These are phyloP conservation scores for Rhizophagus sp. DNA, from an alignment of 192 early-diverging fungal species.

Conservation along the genomic window DNA sequence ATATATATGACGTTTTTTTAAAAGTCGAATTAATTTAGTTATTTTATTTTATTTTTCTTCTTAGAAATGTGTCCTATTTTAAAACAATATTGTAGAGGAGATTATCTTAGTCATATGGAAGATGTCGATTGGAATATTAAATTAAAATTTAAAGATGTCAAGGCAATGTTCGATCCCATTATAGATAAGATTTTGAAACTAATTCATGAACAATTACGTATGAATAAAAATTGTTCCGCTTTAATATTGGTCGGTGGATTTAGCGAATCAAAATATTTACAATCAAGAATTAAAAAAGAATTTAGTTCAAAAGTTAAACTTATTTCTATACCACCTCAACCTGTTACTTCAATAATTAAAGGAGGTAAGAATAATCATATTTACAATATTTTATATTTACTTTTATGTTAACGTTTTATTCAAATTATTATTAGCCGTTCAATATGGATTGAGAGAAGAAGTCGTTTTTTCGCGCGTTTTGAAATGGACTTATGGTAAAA, in stretches of 20 bases:
- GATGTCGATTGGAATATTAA: neutral
- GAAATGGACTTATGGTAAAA: neutral
- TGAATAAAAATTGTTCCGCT: slow-evolving; percentile 42
- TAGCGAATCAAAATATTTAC: slow-evolving; percentile 55
- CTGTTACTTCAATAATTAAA: slow-evolving; percentile 53
- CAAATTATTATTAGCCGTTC: slow-evolving; percentile 33
- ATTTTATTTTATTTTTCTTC: no score
- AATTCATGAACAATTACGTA: slow-evolving; percentile 52
- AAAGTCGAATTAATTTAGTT: no score
- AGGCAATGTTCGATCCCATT: slow-evolving; percentile 50
- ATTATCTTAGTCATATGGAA: neutral
- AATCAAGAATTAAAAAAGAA: slow-evolving; percentile 51
- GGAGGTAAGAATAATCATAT: slow-evolving; percentile 28
- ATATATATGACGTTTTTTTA: no score
- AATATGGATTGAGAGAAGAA: slow-evolving; percentile 37
- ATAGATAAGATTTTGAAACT: slow-evolving; percentile 50
- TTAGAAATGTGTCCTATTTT: neutral
- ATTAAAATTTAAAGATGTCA: neutral
- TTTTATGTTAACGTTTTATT: neutral
- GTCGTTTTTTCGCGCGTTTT: neutral
- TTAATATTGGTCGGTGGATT: slow-evolving; percentile 60
- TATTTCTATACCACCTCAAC: slow-evolving; percentile 53
- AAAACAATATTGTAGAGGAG: neutral
- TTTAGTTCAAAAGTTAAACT: slow-evolving; percentile 46
- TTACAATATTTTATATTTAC: neutral